Evolutionary conservation across 805 yeast species (phyloP).

Genomic region (Candida tammaniensis): DNA sequence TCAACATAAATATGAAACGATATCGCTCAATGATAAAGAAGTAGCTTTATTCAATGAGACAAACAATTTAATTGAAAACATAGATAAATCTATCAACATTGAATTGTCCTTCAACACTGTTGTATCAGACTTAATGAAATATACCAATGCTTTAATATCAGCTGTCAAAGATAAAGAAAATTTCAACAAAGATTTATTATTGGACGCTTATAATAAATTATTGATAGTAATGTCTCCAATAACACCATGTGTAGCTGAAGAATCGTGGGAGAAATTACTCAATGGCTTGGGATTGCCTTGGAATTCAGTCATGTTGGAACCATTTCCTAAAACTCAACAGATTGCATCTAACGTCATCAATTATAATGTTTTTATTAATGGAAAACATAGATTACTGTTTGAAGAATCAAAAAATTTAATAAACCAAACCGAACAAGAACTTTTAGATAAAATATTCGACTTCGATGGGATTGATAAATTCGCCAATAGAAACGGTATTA

Average conservation of each 20-base stretch:
- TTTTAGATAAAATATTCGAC: conserved; percentile 33
- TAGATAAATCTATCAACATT: conserved; percentile 58
- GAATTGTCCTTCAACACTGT: conserved; percentile 75
- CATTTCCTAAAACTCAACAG: conserved; percentile 62
- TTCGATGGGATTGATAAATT: conserved; percentile 40
- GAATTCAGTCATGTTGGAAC: conserved; percentile 51
- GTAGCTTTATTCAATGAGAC: conserved; percentile 55
- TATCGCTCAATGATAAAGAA: conserved; percentile 44
- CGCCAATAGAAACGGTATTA: conserved; percentile 40
- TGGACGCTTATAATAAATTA: conserved; percentile 51
- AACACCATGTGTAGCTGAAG: conserved; percentile 80
- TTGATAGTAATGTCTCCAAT: conserved; percentile 73
- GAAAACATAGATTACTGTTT: conserved; percentile 57
- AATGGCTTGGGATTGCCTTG: conserved; percentile 22
- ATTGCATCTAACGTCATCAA: conserved; percentile 36
- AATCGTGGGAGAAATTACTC: conserved; percentile 60
- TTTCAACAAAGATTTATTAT: conserved; percentile 39
- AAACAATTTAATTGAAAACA: conserved; percentile 44
- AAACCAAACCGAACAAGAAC: conserved; percentile 27
- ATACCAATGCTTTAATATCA: conserved; percentile 49
- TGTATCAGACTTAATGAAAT: conserved; percentile 86
- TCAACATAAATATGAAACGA: conserved; percentile 16
- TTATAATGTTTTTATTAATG: conserved; percentile 70
- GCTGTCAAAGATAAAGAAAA: conserved; percentile 29
- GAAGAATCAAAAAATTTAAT: conserved; percentile 33